Base-by-base conservation (phyloP, 352 stramenopile species). In the Phytophthora boehmeriae region DNA sequence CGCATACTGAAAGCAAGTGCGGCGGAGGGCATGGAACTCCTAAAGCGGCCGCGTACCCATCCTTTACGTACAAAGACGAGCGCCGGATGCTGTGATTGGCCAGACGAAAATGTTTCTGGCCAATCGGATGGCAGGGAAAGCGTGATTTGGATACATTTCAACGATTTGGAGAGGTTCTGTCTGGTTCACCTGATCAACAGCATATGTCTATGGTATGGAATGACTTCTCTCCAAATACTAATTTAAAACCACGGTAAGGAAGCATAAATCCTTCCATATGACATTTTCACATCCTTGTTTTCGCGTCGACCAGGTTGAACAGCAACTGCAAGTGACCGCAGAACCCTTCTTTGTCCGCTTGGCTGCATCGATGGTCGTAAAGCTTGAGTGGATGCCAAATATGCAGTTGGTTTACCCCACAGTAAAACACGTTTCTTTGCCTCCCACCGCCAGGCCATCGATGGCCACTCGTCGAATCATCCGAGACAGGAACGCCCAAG, bases 391-490 rank as follows among this genome's bases (percentile, higher is more conserved):
- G 25, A 30, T 30, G n/a, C n/a, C n/a, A n/a, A n/a, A n/a, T n/a
- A 91, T 86, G 38, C 48, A 34, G 38, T 89, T 91, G 11, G 81
- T 78, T 45, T 84, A 73, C 1, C 35, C 41, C 25, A 89, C 77
- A 5, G 81, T 79, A 43, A 75, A 89, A 54, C 79, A 89, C 16
- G 56, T 32, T 36, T 91, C 68, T 68, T 91, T 91, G 73, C 88
- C 78, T 45, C 84, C 71, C 10, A 68, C 86, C 5, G 81, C 77
- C 14, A 91, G 73, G 0, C 77, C 75, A 41, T 87, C 63, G 46
- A 91, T 88, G 48, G 77, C 75, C 23, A 91, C 79, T 43, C 85
- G 79, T 49, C n/a, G n/a, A n/a, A n/a, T n/a, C n/a, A n/a, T n/a
- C n/a, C 83, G 87, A 62, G 66, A 78, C 49, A 88, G 65, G 63